Percentiles rank a stretch among this genome's conserved stretches.
Conservation (phyloP, 768 basidiomycete species). For the Leccinum obscurum region DNA sequence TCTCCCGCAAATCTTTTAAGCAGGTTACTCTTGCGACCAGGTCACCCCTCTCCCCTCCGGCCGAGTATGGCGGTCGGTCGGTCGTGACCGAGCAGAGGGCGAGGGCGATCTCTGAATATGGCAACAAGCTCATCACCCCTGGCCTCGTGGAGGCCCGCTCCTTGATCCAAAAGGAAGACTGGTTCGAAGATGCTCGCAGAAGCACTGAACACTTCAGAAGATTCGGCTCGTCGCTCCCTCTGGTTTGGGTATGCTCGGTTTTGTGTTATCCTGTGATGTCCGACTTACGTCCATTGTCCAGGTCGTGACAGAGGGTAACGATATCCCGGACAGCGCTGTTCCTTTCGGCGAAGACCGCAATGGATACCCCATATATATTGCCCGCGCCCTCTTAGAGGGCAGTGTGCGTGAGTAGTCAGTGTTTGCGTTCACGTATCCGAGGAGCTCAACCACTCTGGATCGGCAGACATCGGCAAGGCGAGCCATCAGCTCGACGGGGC, state of each 20-base stretch:
- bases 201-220: slow-evolving; percentile 31
- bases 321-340: slow-evolving; percentile 33
- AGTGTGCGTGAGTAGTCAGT: slow-evolving; percentile 24
- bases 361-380: slow-evolving; percentile 29
- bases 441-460: not conserved
- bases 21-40: not conserved
- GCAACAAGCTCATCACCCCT: slow-evolving; percentile 18
- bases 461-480: slow-evolving; percentile 37
- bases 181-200: slow-evolving; percentile 29
- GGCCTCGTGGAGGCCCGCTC: slow-evolving; percentile 9
- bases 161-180: slow-evolving; percentile 27
- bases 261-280: not conserved
- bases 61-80: slow-evolving; percentile 7
- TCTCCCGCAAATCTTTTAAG: slow-evolving; percentile 11
- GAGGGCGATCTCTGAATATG: slow-evolving; percentile 19
- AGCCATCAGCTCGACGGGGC: slow-evolving; percentile 33
- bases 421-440: not conserved
- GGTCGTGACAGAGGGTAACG: slow-evolving; percentile 30
- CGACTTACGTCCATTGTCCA: not conserved
- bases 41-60: slow-evolving; percentile 14
- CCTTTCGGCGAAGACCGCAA: slow-evolving; percentile 34
- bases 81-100: slow-evolving; percentile 2
- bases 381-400: slow-evolving; percentile 34
- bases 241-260: slow-evolving; percentile 29
- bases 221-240: slow-evolving; percentile 29